Evolutionary conservation across 768 basidiomycete species (phyloP).

Genomic region (Leccinum boreale): DNA sequence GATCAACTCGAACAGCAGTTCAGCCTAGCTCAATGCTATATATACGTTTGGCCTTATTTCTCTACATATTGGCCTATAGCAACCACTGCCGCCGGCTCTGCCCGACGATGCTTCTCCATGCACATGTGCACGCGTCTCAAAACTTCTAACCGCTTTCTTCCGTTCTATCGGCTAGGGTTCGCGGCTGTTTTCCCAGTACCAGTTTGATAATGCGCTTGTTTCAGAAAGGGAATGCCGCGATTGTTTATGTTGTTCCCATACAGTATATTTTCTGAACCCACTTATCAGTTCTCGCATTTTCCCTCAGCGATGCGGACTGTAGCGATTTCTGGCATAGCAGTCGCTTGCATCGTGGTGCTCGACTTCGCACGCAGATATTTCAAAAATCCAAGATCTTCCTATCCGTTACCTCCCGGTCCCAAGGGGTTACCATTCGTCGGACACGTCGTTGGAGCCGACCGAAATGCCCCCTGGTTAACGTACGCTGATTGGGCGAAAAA

Average conservation of each 20-base stretch:
- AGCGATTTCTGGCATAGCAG: background rate
- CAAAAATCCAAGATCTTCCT: background rate
- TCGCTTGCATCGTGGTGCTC: slow-evolving; percentile 9
- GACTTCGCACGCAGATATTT: slow-evolving; percentile 8
- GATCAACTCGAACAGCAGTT: background rate
- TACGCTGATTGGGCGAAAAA: slow-evolving; percentile 38
- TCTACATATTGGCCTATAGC: background rate
- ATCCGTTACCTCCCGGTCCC: slow-evolving; percentile 38
- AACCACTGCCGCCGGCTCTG: background rate
- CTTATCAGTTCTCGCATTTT: background rate
- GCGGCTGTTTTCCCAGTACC: background rate
- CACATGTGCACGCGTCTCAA: background rate
- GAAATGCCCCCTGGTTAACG: slow-evolving; percentile 31
- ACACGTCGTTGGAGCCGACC: slow-evolving; percentile 33
- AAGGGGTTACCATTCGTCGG: slow-evolving; percentile 37
- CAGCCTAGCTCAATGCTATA: background rate
- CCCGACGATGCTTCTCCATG: background rate
- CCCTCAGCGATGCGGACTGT: slow-evolving; percentile 5
- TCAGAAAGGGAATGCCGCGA: background rate
- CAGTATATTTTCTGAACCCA: background rate
- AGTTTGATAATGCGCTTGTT: background rate
- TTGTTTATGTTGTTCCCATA: background rate
- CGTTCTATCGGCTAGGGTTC: background rate
- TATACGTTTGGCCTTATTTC: background rate
- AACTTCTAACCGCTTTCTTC: background rate